Evolutionary conservation across 768 basidiomycete genomes (phyloP).

Genomic region (Suillus brevipes): DNA sequence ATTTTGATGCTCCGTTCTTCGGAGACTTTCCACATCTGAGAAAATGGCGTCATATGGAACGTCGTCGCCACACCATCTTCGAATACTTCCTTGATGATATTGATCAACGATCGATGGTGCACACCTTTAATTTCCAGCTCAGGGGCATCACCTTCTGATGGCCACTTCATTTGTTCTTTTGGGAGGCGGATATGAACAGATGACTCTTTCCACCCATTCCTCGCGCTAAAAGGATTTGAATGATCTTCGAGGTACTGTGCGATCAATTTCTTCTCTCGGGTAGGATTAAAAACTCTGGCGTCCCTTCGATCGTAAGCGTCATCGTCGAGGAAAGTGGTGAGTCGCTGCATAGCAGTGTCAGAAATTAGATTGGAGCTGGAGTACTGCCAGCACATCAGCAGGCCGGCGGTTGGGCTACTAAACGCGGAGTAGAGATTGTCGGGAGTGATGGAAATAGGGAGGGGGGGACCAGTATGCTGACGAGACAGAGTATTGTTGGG

Average conservation of each 20-base stretch:
- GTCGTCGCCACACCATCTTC: neutral
- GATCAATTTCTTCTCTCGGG: neutral
- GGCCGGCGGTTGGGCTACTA: neutral
- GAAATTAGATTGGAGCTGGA: neutral
- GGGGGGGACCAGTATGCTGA: neutral
- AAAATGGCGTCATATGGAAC: slow-evolving; percentile 29
- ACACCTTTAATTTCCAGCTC: neutral
- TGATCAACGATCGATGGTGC: slow-evolving; percentile 2
- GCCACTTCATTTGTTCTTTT: slow-evolving; percentile 6
- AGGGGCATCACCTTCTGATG: neutral
- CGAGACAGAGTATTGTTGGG: neutral
- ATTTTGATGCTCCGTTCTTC: neutral
- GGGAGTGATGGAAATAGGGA: neutral
- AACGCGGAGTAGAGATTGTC: neutral
- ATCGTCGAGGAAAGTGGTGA: slow-evolving; percentile 25
- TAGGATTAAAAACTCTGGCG: slow-evolving; percentile 19
- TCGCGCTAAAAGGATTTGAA: slow-evolving; percentile 2
- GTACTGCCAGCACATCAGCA: neutral
- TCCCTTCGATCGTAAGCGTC: slow-evolving; percentile 23
- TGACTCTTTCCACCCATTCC: slow-evolving; percentile 11
- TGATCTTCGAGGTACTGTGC: neutral
- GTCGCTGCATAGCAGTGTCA: slow-evolving; percentile 14
- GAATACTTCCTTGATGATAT: slow-evolving; percentile 6
- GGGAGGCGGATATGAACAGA: slow-evolving; percentile 5
- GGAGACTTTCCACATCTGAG: slow-evolving; percentile 19